These are phyloP conservation scores for Sporisorium scitamineum DNA, from an alignment of 1,284 basidiomycete genomes.

Conservation along the genomic window DNA sequence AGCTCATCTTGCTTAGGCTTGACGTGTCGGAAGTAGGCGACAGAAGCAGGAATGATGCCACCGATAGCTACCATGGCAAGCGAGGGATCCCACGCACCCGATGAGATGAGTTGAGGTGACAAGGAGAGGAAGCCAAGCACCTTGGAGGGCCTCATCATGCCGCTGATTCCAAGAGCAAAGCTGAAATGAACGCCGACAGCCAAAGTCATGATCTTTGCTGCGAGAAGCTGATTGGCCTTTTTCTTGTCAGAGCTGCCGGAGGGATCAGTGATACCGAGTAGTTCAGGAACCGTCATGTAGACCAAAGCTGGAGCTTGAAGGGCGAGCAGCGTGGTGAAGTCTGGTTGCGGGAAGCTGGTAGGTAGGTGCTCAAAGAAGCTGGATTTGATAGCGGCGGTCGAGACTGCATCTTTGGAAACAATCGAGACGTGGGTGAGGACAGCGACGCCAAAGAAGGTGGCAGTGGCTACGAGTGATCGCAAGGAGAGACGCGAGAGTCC, in stretches of 20 bases:
- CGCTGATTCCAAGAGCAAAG: constrained; percentile 65
- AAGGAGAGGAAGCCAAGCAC: constrained; percentile 30
- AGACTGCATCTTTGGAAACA: neutral
- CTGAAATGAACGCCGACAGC: constrained; percentile 62
- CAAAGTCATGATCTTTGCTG: constrained; percentile 54
- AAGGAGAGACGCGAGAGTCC: constrained; percentile 63
- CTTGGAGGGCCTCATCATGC: constrained; percentile 59
- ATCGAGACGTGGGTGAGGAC: constrained; percentile 55
- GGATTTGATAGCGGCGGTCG: neutral
- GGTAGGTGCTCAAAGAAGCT: constrained; percentile 20
- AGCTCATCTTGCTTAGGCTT: constrained; percentile 43
- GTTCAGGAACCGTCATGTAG: constrained; percentile 23
- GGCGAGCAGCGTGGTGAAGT: constrained; percentile 30
- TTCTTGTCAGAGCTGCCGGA: neutral
- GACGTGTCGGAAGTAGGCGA: constrained; percentile 64
- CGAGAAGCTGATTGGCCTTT: constrained; percentile 17
- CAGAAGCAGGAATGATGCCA: constrained; percentile 71
- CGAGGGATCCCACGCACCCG: constrained; percentile 70
- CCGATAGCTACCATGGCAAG: constrained; percentile 71
- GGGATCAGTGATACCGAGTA: constrained; percentile 10
- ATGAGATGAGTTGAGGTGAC: constrained; percentile 18
- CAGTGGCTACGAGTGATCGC: constrained; percentile 60
- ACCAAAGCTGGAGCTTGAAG: constrained; percentile 59
- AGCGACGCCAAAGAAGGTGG: constrained; percentile 65
- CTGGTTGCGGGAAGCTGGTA: constrained; percentile 21